phyloP scores from a whole-genome alignment of 129 eudicot species.

The Flaveria robusta region DNA sequence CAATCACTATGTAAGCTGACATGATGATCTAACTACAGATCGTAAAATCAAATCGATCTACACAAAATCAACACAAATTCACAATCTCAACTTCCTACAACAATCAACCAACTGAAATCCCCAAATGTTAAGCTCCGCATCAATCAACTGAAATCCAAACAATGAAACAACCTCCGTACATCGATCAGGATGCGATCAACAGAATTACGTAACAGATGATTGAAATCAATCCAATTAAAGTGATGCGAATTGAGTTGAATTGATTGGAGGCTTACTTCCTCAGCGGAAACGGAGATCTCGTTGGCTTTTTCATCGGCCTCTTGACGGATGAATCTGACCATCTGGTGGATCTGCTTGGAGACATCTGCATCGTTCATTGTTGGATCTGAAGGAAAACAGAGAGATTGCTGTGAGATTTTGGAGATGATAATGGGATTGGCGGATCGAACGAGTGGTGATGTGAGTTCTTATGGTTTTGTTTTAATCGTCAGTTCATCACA shows the following conservation, averaged over 20 bases:
- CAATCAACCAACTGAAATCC: too few species aligned
- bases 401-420: slow-evolving; percentile 6
- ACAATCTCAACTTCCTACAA: neutral
- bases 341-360: slow-evolving; percentile 95
- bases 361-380: slow-evolving; percentile 83
- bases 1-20: too few species aligned
- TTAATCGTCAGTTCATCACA: slow-evolving; percentile 29
- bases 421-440: slow-evolving; percentile 12
- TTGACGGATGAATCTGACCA: slow-evolving; percentile 93
- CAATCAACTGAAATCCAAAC: slow-evolving; percentile 2
- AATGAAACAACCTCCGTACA: neutral
- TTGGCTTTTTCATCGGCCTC: slow-evolving; percentile 98
- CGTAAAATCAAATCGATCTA: neutral
- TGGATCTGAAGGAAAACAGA: slow-evolving; percentile 28
- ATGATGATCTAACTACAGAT: neutral
- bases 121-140: neutral
- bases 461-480: slow-evolving; percentile 13
- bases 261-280: slow-evolving; percentile 53
- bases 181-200: slow-evolving; percentile 12
- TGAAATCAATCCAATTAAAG: neutral
- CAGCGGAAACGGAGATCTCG: slow-evolving; percentile 99
- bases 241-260: slow-evolving; percentile 1
- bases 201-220: slow-evolving; percentile 6
- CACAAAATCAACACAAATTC: neutral
- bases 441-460: slow-evolving; percentile 32